Conservation (phyloP, 2,329 filamentous ascomycete species). For the Graphilbum sp. region DNA sequence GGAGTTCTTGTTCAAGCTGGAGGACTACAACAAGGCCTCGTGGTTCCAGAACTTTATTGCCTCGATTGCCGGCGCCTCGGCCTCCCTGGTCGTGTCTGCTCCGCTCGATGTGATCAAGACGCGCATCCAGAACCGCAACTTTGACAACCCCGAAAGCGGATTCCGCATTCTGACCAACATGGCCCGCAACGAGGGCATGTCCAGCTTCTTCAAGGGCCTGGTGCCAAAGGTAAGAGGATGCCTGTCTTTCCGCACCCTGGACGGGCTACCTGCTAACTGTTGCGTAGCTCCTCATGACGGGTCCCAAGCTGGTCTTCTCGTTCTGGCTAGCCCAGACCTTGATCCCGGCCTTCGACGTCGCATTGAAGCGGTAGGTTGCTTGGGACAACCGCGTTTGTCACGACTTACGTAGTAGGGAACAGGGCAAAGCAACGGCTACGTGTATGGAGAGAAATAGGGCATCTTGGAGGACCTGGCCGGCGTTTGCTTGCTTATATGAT, state of each 20-base stretch:
- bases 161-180: constrained; percentile 87
- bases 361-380: constrained; percentile 7
- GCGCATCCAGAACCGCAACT: constrained; percentile 95
- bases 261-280: constrained; percentile 6
- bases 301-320: constrained; percentile 95
- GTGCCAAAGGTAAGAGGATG: constrained; percentile 75
- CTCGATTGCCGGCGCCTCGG: constrained; percentile 85
- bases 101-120: constrained; percentile 97
- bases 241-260: too few species aligned
- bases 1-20: constrained; percentile 79
- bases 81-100: constrained; percentile 90
- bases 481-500: background rate
- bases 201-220: constrained; percentile 93
- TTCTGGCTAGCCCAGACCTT: constrained; percentile 99
- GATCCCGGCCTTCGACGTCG: constrained; percentile 69
- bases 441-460: background rate
- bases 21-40: constrained; percentile 86
- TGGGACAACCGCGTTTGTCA: too few species aligned
- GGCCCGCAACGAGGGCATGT: constrained; percentile 73
- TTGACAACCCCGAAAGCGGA: constrained; percentile 90
- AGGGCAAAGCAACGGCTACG: background rate
- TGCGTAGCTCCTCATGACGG: constrained; percentile 77
- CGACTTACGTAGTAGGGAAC: too few species aligned
- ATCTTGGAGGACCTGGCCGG: background rate
- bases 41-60: constrained; percentile 98